Evolutionary conservation across 495 filamentous ascomycete genomes (phyloP), one percentile per base, ranked within the genome.

Genomic region (Aspergillus ostianus): DNA sequence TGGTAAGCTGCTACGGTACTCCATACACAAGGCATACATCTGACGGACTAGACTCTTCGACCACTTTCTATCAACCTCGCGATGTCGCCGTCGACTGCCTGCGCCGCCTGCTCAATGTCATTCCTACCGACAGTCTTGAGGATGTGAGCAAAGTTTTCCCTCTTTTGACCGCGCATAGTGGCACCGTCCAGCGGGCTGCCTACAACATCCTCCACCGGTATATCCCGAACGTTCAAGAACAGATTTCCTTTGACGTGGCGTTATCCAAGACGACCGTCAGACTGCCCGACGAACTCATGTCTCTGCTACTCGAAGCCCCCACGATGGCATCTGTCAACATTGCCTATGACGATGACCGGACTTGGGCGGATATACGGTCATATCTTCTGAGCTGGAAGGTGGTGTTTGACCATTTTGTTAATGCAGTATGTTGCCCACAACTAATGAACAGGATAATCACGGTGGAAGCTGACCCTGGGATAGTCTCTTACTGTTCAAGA

Each of bases 321-420:
- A 70, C 74, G 9, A 66, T 75, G 58, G 66, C 75, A 9, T 70
- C 72, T 50, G 72, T 95, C 73, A 75, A 86, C 67, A 53, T 72
- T 20, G 61, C 68, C 0, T 70, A 66, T 26, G 71, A 68, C 18
- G 72, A 78, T 53, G 73, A 75, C 29, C 74, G 71, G 51, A 69
- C 68, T 47, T 80, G 76, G 78, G 70, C 73, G 6, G 55, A 75
- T 60, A 53, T 82, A 64, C 80, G 90, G 51, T 85, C 87, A 6
- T 99, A 97, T 68, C 80, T 98, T n/a, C 75, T 96, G 27, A 89
- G 92, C 46, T 98, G 94, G 94, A 84, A 91, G 57, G 75, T 98
- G 15, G 84, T 96, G 3, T 97, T 96, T 67, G 92, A 94, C 64
- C 89, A 92, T 59, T 94, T 94, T 68, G 76, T 81, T 51, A 85